phyloP scores from a whole-genome alignment of 2,329 filamentous ascomycete genomes.

The Aschersonia sp. region DNA sequence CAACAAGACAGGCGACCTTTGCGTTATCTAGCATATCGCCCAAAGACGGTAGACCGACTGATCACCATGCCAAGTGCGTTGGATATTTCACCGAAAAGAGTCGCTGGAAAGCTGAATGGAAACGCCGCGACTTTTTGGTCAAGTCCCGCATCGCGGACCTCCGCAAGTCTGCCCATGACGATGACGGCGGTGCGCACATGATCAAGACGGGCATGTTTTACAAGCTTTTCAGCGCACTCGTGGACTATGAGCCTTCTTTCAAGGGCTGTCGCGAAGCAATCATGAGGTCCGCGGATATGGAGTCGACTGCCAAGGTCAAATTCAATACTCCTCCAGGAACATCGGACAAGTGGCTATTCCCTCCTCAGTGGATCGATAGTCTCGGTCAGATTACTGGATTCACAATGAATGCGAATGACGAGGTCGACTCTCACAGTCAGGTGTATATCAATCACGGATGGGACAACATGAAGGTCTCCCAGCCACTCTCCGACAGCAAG shows the following conservation, averaged over 20 bases:
- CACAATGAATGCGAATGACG: constrained; percentile 42
- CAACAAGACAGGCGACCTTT: constrained; percentile 4
- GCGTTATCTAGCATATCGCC: constrained; percentile 10
- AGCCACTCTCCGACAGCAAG: background rate
- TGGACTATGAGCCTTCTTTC: constrained; percentile 40
- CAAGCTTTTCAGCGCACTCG: constrained; percentile 45
- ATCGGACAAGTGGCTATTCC: constrained; percentile 16
- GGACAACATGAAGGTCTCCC: constrained; percentile 20
- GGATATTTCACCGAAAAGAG: constrained; percentile 1
- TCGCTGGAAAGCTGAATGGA: constrained; percentile 7
- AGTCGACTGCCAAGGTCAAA: constrained; percentile 28
- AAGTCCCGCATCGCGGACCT: constrained; percentile 34
- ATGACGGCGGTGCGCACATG: constrained; percentile 6
- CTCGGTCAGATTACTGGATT: constrained; percentile 45
- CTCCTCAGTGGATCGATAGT: constrained; percentile 45
- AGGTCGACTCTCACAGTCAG: constrained; percentile 35
- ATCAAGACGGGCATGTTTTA: constrained; percentile 28
- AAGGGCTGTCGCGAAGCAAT: constrained; percentile 45
- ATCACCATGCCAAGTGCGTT: constrained; percentile 7
- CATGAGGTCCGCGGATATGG: constrained; percentile 15
- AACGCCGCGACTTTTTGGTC: constrained; percentile 37
- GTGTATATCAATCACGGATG: constrained; percentile 48
- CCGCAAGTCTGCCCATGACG: constrained; percentile 5
- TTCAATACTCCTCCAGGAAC: constrained; percentile 26
- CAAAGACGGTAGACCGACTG: constrained; percentile 4